A percentile compares a stretch with the other conserved stretches of the same genome.
Conservation (phyloP, 148 eudicot species). For the Diospyros kaki region DNA sequence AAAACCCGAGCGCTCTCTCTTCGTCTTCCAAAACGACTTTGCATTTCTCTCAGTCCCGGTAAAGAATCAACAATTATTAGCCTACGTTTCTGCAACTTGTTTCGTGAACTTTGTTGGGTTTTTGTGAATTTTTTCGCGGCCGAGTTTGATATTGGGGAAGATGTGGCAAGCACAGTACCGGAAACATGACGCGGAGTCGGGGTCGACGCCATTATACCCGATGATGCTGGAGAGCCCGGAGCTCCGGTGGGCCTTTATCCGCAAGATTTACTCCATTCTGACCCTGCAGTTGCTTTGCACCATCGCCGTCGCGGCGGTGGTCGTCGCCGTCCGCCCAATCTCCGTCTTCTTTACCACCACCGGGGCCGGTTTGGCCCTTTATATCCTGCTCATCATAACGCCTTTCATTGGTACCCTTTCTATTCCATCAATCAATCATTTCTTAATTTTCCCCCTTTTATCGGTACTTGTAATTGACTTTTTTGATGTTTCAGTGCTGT, state of each 20-base stretch:
- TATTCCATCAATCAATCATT: background rate
- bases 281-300: slow-evolving; percentile 52
- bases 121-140: too few species aligned
- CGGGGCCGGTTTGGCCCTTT: slow-evolving; percentile 42
- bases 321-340: slow-evolving; percentile 40
- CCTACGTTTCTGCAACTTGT: background rate
- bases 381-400: slow-evolving; percentile 38
- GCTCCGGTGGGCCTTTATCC: slow-evolving; percentile 62
- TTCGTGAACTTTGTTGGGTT: too few species aligned
- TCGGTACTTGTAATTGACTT: background rate
- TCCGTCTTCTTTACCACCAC: slow-evolving; percentile 39
- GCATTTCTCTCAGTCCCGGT: too few species aligned
- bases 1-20: too few species aligned
- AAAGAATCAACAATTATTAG: too few species aligned
- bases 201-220: slow-evolving; percentile 40
- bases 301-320: slow-evolving; percentile 49
- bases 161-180: slow-evolving; percentile 43
- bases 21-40: too few species aligned
- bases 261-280: slow-evolving; percentile 60
- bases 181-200: slow-evolving; percentile 46
- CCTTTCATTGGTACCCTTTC: slow-evolving; percentile 45
- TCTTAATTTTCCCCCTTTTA: background rate
- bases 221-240: slow-evolving; percentile 46
- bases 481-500: slow-evolving; percentile 27
- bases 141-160: background rate